Evolutionary conservation across 371 early-diverging fungal genomes (phyloP), one percentile per base, ranked within the genome.

Genomic region (Lichtheimia hyalospora): DNA sequence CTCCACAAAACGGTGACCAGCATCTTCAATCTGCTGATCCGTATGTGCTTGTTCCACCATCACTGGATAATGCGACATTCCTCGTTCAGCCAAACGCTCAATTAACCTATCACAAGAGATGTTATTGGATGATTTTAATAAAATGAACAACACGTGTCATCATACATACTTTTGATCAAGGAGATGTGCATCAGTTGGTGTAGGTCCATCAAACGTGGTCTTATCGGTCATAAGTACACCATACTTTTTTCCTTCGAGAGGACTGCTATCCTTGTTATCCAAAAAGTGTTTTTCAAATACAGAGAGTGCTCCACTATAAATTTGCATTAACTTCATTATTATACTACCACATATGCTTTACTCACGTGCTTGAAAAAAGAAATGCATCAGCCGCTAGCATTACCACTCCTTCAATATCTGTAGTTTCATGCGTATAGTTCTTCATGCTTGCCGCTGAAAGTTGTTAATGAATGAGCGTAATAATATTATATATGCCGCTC

Each of bases 221-320:
- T 64, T 64, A 42, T 49, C 54, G 0, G 62, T 34, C 63, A 69
- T 60, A 0, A 69, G 43, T 0, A 69, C 62, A 12, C 62, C 64
- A 43, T 54, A 62, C 20, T 53, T 58, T 25, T 69, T 69, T 5
- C 62, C 69, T 42, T 57, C 21, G 21, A 65, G 34, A 20, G 63
- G 61, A 7, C 20, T 41, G 18, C 49, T 55, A 39, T 59, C 49
- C 18, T 43, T 43, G 4, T 61, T 34, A 21, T 58, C 42, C 18
- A 64, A 58, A 41, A 57, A 62, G 21, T 65, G 69, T 18, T 69
- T 69, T 40, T 69, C 69, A 60, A 69, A 69, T 4, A 69, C 50
- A 7, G 69, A 69, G 3, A 69, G 50, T 15, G 62, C 49, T 16
- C 69, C 69, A 53, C 69, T 69, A 27, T 13, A 27, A 54, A 1